Evolutionary conservation across 139 green algal genomes (phyloP), one percentile per base, ranked within the genome.

Genomic region (Chlorella sp.): DNA sequence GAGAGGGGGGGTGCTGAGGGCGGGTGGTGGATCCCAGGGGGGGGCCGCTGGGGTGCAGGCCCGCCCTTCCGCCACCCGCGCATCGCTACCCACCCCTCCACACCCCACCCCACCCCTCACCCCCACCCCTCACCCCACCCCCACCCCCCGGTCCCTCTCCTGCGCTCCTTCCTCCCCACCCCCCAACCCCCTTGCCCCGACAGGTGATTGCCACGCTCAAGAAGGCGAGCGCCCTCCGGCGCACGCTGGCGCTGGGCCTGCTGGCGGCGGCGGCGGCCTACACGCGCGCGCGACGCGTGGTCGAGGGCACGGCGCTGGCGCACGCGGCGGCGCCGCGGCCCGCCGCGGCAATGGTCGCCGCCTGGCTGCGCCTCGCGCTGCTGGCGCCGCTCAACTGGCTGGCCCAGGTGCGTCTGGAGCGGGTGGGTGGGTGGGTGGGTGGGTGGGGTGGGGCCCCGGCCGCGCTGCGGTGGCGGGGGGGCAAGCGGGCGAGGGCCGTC

Each of bases 161-260:
- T 5, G 14, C 15, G 66, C n/a, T 40, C 42, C 1, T 42, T 42
- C 11, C 33, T 8, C 61, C 14, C 14, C 21, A 14, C 2, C 29
- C 56, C 29, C n/a, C 8, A n/a, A 8, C 56, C 8, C 1, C 38
- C 56, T 41, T 11, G 11, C 43, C 2, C 3, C 7, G 6, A 45
- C 87, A 89, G 79, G 87, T 96, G n/a, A 74, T 90, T 63, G 58
- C 69, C 21, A 89, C 85, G 60, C 81, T 97, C 31, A 83, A 83
- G 38, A 66, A 84, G 36, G 85, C 83, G 2, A 75, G 78, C 7
- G 29, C 64, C 0, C 41, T 82, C 21, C 84, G 91, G 45, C 76
- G 82, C 1, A 40, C 66, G 15, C 53, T 96, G 33, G 90, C 88
- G 3, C 48, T 11, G 1, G 42, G 76, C 25, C 73, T 97, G 50